Evolutionary conservation across 768 basidiomycete species (phyloP).

Genomic region (Auriscalpium vulgare): DNA sequence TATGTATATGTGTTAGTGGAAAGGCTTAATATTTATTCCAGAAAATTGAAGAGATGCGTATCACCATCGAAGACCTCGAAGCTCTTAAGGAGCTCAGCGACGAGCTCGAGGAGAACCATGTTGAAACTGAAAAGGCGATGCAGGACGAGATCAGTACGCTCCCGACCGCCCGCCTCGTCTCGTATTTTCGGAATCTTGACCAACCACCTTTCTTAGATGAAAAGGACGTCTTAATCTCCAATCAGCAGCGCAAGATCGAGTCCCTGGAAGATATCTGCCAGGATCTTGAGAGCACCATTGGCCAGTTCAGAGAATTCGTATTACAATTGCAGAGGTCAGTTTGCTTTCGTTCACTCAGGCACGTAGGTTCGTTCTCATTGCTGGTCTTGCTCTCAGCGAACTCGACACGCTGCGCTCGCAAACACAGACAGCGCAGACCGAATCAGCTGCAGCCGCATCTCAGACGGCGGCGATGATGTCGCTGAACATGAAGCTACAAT

Average conservation of each 20-base stretch:
- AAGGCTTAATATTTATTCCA: conserved; percentile 22
- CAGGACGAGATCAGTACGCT: conserved; percentile 80
- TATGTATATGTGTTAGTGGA: not conserved
- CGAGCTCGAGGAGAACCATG: conserved; percentile 93
- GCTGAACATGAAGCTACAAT: conserved; percentile 90
- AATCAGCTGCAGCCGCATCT: conserved; percentile 74
- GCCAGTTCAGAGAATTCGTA: conserved; percentile 91
- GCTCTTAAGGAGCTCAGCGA: conserved; percentile 93
- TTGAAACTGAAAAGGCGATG: conserved; percentile 86
- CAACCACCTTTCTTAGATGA: conserved; percentile 35
- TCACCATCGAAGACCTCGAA: conserved; percentile 94
- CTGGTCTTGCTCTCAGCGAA: conserved; percentile 43
- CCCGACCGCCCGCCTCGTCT: not conserved
- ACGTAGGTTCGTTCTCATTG: conserved; percentile 1
- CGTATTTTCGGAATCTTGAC: not conserved
- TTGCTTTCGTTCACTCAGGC: not conserved
- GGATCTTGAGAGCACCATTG: conserved; percentile 84
- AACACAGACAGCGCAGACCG: conserved; percentile 76
- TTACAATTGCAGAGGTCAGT: conserved; percentile 68
- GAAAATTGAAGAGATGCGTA: conserved; percentile 98
- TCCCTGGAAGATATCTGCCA: conserved; percentile 69
- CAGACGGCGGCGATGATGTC: conserved; percentile 94
- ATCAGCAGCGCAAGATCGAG: conserved; percentile 56
- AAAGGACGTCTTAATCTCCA: conserved; percentile 64
- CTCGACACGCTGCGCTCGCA: conserved; percentile 77